Evolutionary conservation across 1,284 basidiomycete genomes (phyloP).

Genomic region (Athelia sp.): DNA sequence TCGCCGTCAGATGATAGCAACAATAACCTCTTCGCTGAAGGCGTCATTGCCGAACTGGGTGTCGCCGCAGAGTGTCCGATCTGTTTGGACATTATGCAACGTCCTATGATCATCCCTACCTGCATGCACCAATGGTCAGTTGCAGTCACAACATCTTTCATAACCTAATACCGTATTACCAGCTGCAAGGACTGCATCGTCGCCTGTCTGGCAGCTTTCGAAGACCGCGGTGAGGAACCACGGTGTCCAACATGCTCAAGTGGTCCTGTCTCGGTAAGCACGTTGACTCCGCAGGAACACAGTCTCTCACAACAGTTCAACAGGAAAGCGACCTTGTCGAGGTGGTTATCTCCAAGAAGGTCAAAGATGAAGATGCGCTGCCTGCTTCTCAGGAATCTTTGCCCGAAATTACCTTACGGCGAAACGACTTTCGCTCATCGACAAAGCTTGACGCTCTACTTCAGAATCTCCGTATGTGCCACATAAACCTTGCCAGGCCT

Average conservation of each 20-base stretch:
- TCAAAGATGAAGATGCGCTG: constrained; percentile 21
- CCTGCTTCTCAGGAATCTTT: constrained; percentile 34
- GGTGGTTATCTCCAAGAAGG: constrained; percentile 39
- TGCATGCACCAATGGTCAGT: constrained; percentile 77
- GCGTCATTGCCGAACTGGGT: constrained; percentile 50
- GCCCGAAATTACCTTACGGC: constrained; percentile 53
- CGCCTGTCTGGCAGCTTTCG: constrained; percentile 58
- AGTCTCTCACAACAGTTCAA: neutral
- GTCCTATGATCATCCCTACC: constrained; percentile 64
- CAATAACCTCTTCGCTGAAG: constrained; percentile 54
- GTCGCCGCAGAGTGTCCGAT: constrained; percentile 69
- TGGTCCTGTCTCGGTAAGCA: constrained; percentile 57
- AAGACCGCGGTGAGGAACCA: constrained; percentile 61
- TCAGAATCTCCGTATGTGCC: constrained; percentile 54
- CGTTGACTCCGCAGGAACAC: neutral
- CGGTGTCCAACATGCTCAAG: constrained; percentile 68
- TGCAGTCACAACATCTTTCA: neutral
- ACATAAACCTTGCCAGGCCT: neutral
- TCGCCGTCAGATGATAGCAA: constrained; percentile 16
- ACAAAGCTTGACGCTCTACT: constrained; percentile 82
- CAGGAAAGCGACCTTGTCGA: constrained; percentile 64
- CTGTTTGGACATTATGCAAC: constrained; percentile 75
- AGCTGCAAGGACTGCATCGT: constrained; percentile 86
- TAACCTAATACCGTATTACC: constrained; percentile 1
- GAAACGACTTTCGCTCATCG: constrained; percentile 83